phyloP scores from a whole-genome alignment of 2,329 filamentous ascomycete genomes.

The Coniosporium tulheliwenetii region DNA sequence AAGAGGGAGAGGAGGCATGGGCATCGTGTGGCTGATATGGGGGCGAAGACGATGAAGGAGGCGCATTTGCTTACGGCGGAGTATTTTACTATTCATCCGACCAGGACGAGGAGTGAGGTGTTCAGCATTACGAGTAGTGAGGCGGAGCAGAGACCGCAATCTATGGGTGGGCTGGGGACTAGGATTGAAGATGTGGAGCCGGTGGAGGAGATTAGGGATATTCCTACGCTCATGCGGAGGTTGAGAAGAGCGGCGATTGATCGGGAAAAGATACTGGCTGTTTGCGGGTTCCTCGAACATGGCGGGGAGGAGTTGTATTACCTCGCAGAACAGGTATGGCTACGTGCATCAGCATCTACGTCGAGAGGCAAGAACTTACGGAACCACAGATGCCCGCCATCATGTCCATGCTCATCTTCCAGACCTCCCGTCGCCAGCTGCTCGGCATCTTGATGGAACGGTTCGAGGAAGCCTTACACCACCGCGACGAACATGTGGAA shows the following conservation, averaged over 20 bases:
- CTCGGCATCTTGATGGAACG: conserved; percentile 50
- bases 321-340: conserved; percentile 43
- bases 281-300: conserved; percentile 68
- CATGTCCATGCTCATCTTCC: conserved; percentile 78
- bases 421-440: conserved; percentile 67
- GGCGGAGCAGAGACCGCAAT: not conserved
- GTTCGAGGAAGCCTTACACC: conserved; percentile 38
- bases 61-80: conserved; percentile 56
- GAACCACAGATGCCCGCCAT: conserved; percentile 55
- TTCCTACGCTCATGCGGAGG: conserved; percentile 51
- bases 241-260: conserved; percentile 64
- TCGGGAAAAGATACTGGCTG: conserved; percentile 73
- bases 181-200: not conserved
- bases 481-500: conserved; percentile 30
- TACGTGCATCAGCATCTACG: conserved; percentile 1
- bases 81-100: conserved; percentile 57
- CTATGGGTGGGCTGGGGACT: no score
- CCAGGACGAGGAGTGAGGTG: not conserved
- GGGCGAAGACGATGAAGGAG: conserved; percentile 39
- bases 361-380: conserved; percentile 17
- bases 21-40: conserved; percentile 21
- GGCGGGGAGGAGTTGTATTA: conserved; percentile 62
- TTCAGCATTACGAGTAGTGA: not conserved
- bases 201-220: conserved; percentile 43
- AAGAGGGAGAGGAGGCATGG: conserved; percentile 52